phyloP scores from a whole-genome alignment of 352 stramenopile genomes.

The Globisporangium cylindrosporum region DNA sequence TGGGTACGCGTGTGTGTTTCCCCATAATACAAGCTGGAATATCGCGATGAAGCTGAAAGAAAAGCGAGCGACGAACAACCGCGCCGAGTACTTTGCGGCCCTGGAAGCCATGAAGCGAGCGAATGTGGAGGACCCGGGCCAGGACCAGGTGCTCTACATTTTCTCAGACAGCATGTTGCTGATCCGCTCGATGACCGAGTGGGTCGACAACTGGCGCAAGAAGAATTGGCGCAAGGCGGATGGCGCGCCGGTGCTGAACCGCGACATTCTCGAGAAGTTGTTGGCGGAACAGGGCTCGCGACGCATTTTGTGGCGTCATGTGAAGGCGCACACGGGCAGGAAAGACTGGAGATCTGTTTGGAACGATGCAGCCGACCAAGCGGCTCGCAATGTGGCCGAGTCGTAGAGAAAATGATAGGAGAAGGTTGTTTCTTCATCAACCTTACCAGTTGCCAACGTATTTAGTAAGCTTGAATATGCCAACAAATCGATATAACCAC shows the following conservation, averaged over 20 bases:
- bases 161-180: slow-evolving; percentile 78
- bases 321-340: slow-evolving; percentile 60
- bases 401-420: background rate
- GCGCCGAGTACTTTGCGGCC: slow-evolving; percentile 28
- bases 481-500: background rate
- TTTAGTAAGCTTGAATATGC: background rate
- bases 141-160: slow-evolving; percentile 47
- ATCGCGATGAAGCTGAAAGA: slow-evolving; percentile 51
- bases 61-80: slow-evolving; percentile 31
- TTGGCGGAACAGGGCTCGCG: slow-evolving; percentile 37
- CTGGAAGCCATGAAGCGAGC: slow-evolving; percentile 56
- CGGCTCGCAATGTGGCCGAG: background rate
- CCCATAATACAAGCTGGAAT: slow-evolving; percentile 59
- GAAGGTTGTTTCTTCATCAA: background rate
- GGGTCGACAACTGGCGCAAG: slow-evolving; percentile 53
- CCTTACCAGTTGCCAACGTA: background rate
- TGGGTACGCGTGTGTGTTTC: slow-evolving; percentile 76
- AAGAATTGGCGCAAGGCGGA: slow-evolving; percentile 68
- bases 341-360: background rate
- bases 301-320: slow-evolving; percentile 57
- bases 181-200: slow-evolving; percentile 81
- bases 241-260: slow-evolving; percentile 51
- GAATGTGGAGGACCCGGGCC: slow-evolving; percentile 46
- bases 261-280: slow-evolving; percentile 64
- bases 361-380: background rate